phyloP scores from a whole-genome alignment of 139 green algal genomes.

The Auxenochlorella protothecoides region DNA sequence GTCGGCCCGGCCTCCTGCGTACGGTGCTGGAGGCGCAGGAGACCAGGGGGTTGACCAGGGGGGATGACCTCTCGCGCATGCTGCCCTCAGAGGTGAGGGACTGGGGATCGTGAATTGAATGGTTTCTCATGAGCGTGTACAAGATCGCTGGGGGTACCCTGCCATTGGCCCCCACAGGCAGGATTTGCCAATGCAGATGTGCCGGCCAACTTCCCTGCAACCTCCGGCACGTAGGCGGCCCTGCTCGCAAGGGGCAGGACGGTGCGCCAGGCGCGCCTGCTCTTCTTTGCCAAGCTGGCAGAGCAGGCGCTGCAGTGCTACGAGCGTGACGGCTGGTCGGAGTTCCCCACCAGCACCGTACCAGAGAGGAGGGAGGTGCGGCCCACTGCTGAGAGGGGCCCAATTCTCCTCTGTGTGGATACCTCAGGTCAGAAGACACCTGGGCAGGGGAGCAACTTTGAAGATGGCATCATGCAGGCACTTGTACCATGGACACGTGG shows the following conservation, averaged over 20 bases:
- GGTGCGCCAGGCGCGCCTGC: constrained; percentile 67
- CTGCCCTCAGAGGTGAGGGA: constrained; percentile 47
- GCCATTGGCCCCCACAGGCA: too few relatives aligned
- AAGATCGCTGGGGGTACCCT: too few relatives aligned
- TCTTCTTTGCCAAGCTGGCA: constrained; percentile 72
- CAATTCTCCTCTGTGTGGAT: constrained; percentile 88
- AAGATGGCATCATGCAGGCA: too few relatives aligned
- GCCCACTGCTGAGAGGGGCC: constrained; percentile 63
- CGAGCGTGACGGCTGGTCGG: constrained; percentile 77
- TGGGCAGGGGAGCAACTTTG: too few relatives aligned
- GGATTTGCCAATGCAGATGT: too few relatives aligned
- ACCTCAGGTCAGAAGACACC: constrained; percentile 39
- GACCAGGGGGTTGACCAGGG: constrained; percentile 71
- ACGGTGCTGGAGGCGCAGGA: constrained; percentile 76
- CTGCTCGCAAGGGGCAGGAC: constrained; percentile 52
- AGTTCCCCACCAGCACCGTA: constrained; percentile 60
- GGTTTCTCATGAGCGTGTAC: too few relatives aligned
- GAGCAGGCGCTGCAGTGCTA: constrained; percentile 76
- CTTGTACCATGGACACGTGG: too few relatives aligned
- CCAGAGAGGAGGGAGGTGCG: constrained; percentile 64
- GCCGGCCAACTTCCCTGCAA: too few relatives aligned
- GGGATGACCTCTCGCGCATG: constrained; percentile 73
- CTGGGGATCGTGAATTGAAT: too few relatives aligned
- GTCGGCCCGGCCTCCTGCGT: constrained; percentile 61
- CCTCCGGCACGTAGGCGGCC: constrained; percentile 27